Evolutionary conservation across 345 rosid genomes (phyloP).

Genomic region (Lepidium sativum): DNA sequence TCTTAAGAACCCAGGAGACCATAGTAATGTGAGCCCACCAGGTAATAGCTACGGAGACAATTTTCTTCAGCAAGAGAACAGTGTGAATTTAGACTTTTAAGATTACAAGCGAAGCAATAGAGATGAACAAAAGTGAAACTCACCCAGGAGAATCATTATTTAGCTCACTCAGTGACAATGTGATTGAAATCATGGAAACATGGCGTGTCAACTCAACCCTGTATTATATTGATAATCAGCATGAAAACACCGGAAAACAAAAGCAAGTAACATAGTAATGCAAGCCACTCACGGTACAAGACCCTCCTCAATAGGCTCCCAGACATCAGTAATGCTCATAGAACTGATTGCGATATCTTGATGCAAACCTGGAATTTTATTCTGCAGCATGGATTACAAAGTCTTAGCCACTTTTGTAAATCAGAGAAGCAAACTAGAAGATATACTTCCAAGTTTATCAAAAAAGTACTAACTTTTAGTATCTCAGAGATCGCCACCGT

Average conservation of each 20-base stretch:
- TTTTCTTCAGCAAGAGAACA: neutral
- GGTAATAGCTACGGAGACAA: neutral
- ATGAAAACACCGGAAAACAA: neutral
- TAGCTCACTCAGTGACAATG: conserved; percentile 66
- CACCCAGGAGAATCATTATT: conserved; percentile 75
- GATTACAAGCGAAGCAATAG: neutral
- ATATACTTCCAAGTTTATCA: neutral
- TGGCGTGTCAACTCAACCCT: conserved; percentile 94
- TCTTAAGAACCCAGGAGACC: neutral
- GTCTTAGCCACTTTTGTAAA: neutral
- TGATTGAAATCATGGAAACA: conserved; percentile 89
- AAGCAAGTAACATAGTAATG: neutral
- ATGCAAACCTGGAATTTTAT: conserved; percentile 64
- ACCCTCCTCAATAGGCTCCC: conserved; percentile 98
- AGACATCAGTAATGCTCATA: conserved; percentile 80
- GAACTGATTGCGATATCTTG: conserved; percentile 89
- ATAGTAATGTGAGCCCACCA: neutral
- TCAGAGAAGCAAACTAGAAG: neutral
- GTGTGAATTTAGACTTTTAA: neutral
- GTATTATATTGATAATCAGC: conserved; percentile 28
- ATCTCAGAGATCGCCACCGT: conserved; percentile 79
- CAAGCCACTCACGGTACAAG: conserved; percentile 60
- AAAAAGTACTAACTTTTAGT: conserved; percentile 45
- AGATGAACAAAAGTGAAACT: conserved; percentile 12
- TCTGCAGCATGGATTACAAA: conserved; percentile 35